Conservation (phyloP, 2,329 filamentous ascomycete genomes). For the Penicillium sp. region DNA sequence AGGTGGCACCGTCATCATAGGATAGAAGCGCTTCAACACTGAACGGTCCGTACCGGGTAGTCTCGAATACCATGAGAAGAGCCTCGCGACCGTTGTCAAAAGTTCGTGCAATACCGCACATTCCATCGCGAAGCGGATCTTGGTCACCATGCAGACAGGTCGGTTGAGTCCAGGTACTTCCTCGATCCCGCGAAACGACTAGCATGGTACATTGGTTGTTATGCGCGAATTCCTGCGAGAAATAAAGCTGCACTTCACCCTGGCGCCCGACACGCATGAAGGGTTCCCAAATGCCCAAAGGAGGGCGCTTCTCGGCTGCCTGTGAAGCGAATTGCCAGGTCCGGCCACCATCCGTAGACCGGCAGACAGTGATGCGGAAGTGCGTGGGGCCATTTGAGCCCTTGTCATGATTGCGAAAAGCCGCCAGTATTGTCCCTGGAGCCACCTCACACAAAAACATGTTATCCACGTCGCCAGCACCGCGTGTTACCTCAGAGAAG, state of each 20-base stretch:
- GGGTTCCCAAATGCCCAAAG: slow-evolving; percentile 51
- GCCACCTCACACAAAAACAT: slow-evolving; percentile 47
- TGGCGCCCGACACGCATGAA: slow-evolving; percentile 46
- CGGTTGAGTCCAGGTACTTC: slow-evolving; percentile 46
- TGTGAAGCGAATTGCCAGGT: slow-evolving; percentile 49
- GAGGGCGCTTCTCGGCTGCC: slow-evolving; percentile 43
- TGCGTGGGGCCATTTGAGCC: slow-evolving; percentile 40
- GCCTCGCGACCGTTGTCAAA: slow-evolving; percentile 37
- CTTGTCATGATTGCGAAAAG: slow-evolving; percentile 52
- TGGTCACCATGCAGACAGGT: slow-evolving; percentile 43
- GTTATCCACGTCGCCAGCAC: slow-evolving; percentile 50
- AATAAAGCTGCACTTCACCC: slow-evolving; percentile 48
- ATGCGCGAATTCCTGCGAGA: slow-evolving; percentile 48
- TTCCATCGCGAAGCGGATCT: slow-evolving; percentile 40
- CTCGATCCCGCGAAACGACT: slow-evolving; percentile 47
- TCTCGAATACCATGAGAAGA: slow-evolving; percentile 51
- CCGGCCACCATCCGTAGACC: slow-evolving; percentile 46
- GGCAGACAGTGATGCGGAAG: slow-evolving; percentile 54
- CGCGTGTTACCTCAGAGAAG: slow-evolving; percentile 47
- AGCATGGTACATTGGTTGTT: slow-evolving; percentile 53
- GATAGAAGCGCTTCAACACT: slow-evolving; percentile 49
- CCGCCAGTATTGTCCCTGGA: slow-evolving; percentile 42
- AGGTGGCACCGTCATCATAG: slow-evolving; percentile 46
- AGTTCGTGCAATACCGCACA: slow-evolving; percentile 46
- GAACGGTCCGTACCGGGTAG: slow-evolving; percentile 44